These are phyloP conservation scores for Strigomonas galati DNA, from an alignment of 208 protist species.

Conservation along the genomic window DNA sequence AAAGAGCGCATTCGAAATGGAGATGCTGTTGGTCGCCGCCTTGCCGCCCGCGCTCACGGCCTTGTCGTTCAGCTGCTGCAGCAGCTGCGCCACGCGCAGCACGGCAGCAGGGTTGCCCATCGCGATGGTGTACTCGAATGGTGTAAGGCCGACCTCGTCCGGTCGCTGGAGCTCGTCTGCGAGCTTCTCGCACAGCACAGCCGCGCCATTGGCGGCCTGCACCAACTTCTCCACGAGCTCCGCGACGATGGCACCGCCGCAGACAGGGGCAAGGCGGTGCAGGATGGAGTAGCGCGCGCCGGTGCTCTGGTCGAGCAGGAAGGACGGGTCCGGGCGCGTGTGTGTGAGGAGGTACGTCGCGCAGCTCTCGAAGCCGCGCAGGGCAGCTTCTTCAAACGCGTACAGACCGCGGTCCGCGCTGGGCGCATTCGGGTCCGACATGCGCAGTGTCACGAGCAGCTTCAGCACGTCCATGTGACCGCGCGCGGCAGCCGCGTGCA, in stretches of 20 bases:
- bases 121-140: slow-evolving; percentile 67
- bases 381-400: slow-evolving; percentile 66
- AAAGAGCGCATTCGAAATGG: slow-evolving; percentile 42
- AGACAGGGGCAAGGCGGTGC: slow-evolving; percentile 43
- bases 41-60: background rate
- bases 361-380: slow-evolving; percentile 37
- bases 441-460: slow-evolving; percentile 64
- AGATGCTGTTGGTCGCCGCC: slow-evolving; percentile 13
- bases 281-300: slow-evolving; percentile 17
- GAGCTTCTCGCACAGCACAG: slow-evolving; percentile 31
- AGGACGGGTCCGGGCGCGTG: slow-evolving; percentile 26
- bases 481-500: slow-evolving; percentile 54
- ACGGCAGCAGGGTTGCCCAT: slow-evolving; percentile 52
- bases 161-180: slow-evolving; percentile 37
- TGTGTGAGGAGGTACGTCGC: slow-evolving; percentile 52
- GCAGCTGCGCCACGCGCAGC: slow-evolving; percentile 49
- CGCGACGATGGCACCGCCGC: slow-evolving; percentile 38
- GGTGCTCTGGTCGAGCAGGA: background rate
- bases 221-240: slow-evolving; percentile 41
- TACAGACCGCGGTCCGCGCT: slow-evolving; percentile 31
- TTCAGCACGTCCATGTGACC: slow-evolving; percentile 48
- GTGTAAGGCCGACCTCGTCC: slow-evolving; percentile 49
- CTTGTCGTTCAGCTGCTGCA: slow-evolving; percentile 43
- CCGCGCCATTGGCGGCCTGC: slow-evolving; percentile 15
- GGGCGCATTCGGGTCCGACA: slow-evolving; percentile 45